These are phyloP conservation scores for Rhynchospora pubera DNA, from an alignment of 176 grass and related monocot genomes.

Conservation along the genomic window DNA sequence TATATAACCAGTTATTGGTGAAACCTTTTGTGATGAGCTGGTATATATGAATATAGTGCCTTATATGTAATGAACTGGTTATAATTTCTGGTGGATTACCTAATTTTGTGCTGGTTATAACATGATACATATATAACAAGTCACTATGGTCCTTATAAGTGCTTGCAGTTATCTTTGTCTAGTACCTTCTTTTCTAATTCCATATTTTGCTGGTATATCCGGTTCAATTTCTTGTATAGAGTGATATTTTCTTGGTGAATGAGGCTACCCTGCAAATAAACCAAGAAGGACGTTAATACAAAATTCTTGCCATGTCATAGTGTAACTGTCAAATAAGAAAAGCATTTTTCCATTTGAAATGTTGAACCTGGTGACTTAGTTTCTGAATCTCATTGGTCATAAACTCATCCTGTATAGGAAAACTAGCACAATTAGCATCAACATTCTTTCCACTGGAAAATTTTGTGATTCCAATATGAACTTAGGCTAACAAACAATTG, in stretches of 20 bases:
- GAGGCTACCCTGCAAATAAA: constrained; percentile 18
- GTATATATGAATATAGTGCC: too few species aligned
- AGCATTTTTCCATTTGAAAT: neutral
- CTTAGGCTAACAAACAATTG: neutral
- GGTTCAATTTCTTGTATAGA: constrained; percentile 43
- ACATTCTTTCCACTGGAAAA: neutral
- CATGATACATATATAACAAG: neutral
- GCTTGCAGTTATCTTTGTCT: neutral
- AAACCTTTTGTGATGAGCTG: too few species aligned
- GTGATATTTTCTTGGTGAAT: constrained; percentile 52
- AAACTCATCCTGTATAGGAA: neutral
- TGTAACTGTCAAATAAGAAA: neutral
- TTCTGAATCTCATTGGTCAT: neutral
- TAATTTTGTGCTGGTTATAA: too few species aligned
- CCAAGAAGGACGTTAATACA: constrained; percentile 21
- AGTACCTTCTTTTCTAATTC: constrained; percentile 45
- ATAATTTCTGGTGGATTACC: too few species aligned
- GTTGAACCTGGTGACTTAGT: neutral
- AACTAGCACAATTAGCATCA: neutral
- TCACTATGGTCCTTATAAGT: neutral
- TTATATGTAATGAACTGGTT: too few species aligned
- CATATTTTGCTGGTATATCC: constrained; percentile 38
- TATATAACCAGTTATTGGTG: too few species aligned
- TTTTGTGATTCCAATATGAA: neutral
- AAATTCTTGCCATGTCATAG: neutral